Percentiles rank a stretch among this genome's conserved stretches.
Evolutionary conservation across 495 filamentous ascomycete genomes (phyloP).

Genomic region (Podospora australis): DNA sequence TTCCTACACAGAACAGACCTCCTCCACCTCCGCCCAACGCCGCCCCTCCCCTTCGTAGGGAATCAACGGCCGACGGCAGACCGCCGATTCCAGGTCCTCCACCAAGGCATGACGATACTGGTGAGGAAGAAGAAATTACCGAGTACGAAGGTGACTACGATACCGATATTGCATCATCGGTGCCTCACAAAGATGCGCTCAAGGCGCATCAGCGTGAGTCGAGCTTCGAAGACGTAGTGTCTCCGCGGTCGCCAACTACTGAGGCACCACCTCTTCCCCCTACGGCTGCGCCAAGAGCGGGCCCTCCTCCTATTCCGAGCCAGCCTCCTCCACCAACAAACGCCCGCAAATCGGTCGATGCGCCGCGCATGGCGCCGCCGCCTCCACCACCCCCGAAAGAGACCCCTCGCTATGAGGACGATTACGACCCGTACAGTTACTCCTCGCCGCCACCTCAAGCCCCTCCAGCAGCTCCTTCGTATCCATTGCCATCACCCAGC

Average conservation of each 20-base stretch:
- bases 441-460: slow-evolving; percentile 36
- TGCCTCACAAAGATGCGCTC: slow-evolving; percentile 83
- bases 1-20: slow-evolving; percentile 53
- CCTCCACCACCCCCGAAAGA: slow-evolving; percentile 50
- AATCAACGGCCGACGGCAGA: slow-evolving; percentile 51
- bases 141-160: slow-evolving; percentile 99
- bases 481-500: slow-evolving; percentile 46
- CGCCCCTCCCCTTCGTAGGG: slow-evolving; percentile 45
- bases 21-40: slow-evolving; percentile 75
- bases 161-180: slow-evolving; percentile 89
- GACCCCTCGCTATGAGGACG: slow-evolving; percentile 48
- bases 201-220: slow-evolving; percentile 74
- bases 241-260: slow-evolving; percentile 41
- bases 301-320: slow-evolving; percentile 54
- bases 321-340: slow-evolving; percentile 47
- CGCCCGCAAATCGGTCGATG: slow-evolving; percentile 36
- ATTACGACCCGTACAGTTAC: slow-evolving; percentile 72
- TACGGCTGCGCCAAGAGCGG: slow-evolving; percentile 37
- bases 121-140: slow-evolving; percentile 71
- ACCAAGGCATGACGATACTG: slow-evolving; percentile 38
- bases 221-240: slow-evolving; percentile 52
- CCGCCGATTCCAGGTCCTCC: slow-evolving; percentile 20
- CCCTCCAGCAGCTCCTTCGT: slow-evolving; percentile 26
- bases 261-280: slow-evolving; percentile 40
- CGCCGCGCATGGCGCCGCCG: slow-evolving; percentile 61